Base-by-base conservation (phyloP, 73 alveolate species). In the Symbiodinium pilosum region DNA sequence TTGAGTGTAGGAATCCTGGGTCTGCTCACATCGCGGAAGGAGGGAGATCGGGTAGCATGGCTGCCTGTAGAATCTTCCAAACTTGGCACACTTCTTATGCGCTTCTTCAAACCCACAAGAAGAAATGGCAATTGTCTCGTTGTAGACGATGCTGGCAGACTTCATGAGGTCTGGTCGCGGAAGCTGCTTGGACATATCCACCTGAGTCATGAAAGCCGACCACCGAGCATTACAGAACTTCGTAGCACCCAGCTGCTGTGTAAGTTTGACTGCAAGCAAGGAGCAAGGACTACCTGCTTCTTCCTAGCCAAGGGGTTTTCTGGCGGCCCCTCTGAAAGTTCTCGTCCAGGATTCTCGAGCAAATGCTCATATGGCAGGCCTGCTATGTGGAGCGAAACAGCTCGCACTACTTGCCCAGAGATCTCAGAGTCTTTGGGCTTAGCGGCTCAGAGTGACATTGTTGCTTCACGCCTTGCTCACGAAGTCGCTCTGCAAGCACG, bases 81-180 rank as follows among this genome's bases (percentile, higher is more conserved):
- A 73, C 85, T 73, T 73, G 85, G 85, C 85, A 36, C 85, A 73
- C 44, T 73, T n/a, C 85, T 73, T 73, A 43, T 73, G 43, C 24
- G 85, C 85, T n/a, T n/a, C 85, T 30, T 73, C 85, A 32, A 73
- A 73, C 30, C 85, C 85, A 24, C 26, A 34, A 3, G 85, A 73
- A 36, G 85, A 73, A 36, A 73, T 73, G 8, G 85, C 85, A 8
- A 34, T 36, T 26, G 44, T 73, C 18, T 64, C 81, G 30, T 64
- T 32, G 81, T 20, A 64, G 9, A 64, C 81, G 85, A n/a, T 12
- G 44, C 28, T 36, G 26, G 44, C 44, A 36, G 41, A 73, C 43
- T 73, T 30, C 85, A 32, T 12, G 12, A 73, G 85, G 43, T 73
- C 85, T 9, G 85, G 85, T 36, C 85, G 85, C 28, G 85, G 85